phyloP scores from a whole-genome alignment of 2,329 filamentous ascomycete genomes.

The Paraphoma sp. region DNA sequence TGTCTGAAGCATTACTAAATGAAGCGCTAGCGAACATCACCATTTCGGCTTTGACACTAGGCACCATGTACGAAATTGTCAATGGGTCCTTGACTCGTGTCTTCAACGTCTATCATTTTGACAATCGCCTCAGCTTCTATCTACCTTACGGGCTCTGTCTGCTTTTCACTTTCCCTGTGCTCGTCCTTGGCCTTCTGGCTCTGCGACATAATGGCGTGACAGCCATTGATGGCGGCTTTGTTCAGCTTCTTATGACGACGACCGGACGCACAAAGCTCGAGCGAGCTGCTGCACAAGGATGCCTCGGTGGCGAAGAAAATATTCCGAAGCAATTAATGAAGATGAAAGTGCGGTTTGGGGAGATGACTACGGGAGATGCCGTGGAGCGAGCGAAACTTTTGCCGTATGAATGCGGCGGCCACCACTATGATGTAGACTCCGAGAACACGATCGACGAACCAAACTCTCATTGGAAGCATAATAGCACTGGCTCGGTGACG shows the following conservation, averaged over 20 bases:
- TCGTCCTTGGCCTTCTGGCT: not conserved
- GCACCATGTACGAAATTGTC: not conserved
- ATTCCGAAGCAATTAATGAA: not conserved
- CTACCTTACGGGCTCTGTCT: not conserved
- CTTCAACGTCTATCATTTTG: not conserved
- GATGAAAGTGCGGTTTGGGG: not conserved
- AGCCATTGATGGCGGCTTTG: not conserved
- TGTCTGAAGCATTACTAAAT: not conserved
- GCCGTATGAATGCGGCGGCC: too few species aligned
- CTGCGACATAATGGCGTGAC: not conserved
- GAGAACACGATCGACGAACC: not conserved
- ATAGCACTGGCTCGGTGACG: not conserved
- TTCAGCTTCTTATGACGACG: not conserved
- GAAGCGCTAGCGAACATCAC: slow-evolving; percentile 1
- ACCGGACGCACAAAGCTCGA: not conserved
- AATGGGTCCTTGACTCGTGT: not conserved
- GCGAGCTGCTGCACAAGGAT: not conserved
- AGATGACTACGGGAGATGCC: not conserved
- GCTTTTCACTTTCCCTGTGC: not conserved
- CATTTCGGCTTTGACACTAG: not conserved
- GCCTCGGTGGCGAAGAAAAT: not conserved
- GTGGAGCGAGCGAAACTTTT: not conserved
- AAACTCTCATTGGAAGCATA: too few species aligned
- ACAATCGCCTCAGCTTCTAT: not conserved
- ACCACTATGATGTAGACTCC: not conserved